A percentile compares a stretch with the other conserved stretches of the same genome.
Evolutionary conservation across 2,329 filamentous ascomycete genomes (phyloP).

Genomic region (Escovopsis sp.): DNA sequence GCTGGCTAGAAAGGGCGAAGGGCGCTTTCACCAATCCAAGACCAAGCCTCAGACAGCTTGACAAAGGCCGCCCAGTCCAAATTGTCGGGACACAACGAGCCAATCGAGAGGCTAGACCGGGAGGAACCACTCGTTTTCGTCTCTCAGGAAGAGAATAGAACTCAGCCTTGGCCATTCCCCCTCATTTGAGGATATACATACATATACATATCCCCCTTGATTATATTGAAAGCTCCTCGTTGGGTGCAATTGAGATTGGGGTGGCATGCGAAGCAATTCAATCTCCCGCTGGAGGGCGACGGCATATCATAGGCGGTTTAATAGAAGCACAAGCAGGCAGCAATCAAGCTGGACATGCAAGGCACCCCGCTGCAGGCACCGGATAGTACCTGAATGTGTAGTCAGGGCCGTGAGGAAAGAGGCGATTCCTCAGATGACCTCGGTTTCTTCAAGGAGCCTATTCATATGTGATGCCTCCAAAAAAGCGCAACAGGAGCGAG

Average conservation of each 20-base stretch:
- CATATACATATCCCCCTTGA: neutral
- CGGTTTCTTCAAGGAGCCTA: too few species aligned
- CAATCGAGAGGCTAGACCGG: conserved; percentile 5
- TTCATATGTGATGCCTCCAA: neutral
- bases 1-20: conserved; percentile 6
- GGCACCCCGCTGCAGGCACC: too few species aligned
- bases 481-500: neutral
- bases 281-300: too few species aligned
- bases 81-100: conserved; percentile 14
- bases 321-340: too few species aligned
- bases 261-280: too few species aligned
- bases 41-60: conserved; percentile 14
- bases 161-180: too few species aligned
- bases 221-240: neutral
- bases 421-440: too few species aligned
- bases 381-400: neutral
- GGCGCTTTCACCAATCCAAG: conserved; percentile 8
- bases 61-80: conserved; percentile 19
- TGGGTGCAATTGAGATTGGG: too few species aligned
- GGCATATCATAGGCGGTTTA: too few species aligned
- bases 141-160: too few species aligned
- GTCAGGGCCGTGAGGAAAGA: neutral
- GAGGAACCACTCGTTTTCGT: neutral
- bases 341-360: too few species aligned
- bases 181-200: too few species aligned